phyloP scores from a whole-genome alignment of 805 yeast species.

The Saccharomycopsis fibuligera region DNA sequence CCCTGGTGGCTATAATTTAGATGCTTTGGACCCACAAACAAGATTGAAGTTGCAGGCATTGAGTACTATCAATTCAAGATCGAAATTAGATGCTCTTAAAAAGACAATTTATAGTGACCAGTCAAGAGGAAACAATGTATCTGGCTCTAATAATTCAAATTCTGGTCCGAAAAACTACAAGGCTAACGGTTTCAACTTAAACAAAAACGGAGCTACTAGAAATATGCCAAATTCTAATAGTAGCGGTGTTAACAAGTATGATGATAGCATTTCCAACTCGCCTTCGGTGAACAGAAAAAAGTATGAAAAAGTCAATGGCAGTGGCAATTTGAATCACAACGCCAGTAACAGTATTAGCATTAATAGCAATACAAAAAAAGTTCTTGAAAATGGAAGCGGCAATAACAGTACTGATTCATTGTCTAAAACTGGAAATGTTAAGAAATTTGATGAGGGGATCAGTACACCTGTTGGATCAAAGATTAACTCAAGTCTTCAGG shows the following conservation, averaged over 20 bases:
- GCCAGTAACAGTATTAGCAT: too few species aligned
- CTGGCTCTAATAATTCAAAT: not conserved
- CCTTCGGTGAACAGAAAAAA: not conserved
- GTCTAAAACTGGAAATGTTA: not conserved
- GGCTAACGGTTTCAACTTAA: not conserved
- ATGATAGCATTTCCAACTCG: not conserved
- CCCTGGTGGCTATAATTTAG: conserved; percentile 20
- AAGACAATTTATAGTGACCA: conserved; percentile 21
- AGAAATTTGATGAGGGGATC: too few species aligned
- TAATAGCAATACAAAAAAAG: too few species aligned
- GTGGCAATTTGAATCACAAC: not conserved
- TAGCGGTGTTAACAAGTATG: not conserved
- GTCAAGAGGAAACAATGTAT: not conserved
- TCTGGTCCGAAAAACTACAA: not conserved
- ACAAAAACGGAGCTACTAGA: not conserved
- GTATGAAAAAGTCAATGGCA: not conserved
- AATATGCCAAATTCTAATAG: not conserved
- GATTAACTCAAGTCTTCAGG: conserved; percentile 1
- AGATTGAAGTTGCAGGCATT: conserved; percentile 62
- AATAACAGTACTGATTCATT: not conserved
- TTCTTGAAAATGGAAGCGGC: not conserved
- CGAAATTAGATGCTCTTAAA: conserved; percentile 34
- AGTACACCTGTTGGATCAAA: conserved; percentile 1
- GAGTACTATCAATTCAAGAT: conserved; percentile 56
- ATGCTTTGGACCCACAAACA: conserved; percentile 25